Evolutionary conservation across 2,329 filamentous ascomycete genomes (phyloP), one percentile per base, ranked within the genome.

Genomic region (Penicillium sclerotigenum): DNA sequence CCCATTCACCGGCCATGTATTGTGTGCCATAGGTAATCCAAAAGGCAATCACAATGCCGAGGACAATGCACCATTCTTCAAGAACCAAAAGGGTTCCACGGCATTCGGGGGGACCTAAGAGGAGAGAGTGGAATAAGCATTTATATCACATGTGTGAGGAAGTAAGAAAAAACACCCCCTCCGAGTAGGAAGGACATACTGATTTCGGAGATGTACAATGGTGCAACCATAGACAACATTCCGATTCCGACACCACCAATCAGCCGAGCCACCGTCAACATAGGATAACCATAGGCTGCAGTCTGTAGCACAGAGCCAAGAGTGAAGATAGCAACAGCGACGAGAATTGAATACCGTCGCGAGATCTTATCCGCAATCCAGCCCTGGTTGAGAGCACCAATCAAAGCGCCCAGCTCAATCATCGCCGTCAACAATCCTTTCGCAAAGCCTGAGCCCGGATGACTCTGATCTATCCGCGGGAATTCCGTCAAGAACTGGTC

Each of bases 151-250:
- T 10, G 3, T 26, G 13, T 14, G 11, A 26, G 20, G n/a, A 18
- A 24, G 20, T 7, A 14, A 24, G 14, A 6, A 14, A 26, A 36
- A 13, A 34, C 4, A 6, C 8, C 4, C 26, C n/a, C 26, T 28
- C 26, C 40, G 26, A 34, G 5, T 36, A 38, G 37, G 24, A 34
- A 16, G 28, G 28, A 63, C 68, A 18, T 65, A 69, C 68, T 71
- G 49, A 81, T 80, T 58, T 82, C 80, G 1, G 77, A 79, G 41
- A 81, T 81, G 60, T 82, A 83, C 26, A 83, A 67, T 0, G 80
- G 80, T 4, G 78, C 77, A 24, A 81, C 79, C 71, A 77, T 77
- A 9, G 71, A 73, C 47, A 77, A 61, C 79, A 80, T 81, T 58
- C 80, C 80, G 52, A 82, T 80, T 1, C 80, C 80, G 38, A 80